These are phyloP conservation scores for Amaranthus cruentus DNA, from an alignment of 148 eudicot genomes.

Conservation along the genomic window DNA sequence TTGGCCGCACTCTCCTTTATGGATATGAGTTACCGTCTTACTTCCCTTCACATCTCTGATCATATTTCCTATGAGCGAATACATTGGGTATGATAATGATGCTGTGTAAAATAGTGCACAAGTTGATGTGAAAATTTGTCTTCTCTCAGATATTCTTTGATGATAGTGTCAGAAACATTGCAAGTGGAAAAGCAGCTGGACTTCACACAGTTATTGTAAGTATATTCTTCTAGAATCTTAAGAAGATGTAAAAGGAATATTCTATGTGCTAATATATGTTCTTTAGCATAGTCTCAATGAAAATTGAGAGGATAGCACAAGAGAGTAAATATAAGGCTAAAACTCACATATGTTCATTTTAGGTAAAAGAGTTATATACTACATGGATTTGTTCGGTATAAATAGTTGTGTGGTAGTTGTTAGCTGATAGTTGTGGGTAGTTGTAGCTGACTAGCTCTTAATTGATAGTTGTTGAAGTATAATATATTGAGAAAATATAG, in stretches of 20 bases:
- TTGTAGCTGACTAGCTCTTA: background rate
- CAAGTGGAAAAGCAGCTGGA: constrained; percentile 82
- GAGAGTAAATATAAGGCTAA: background rate
- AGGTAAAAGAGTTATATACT: background rate
- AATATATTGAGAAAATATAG: too few species aligned
- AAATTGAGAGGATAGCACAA: background rate
- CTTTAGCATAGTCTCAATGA: background rate
- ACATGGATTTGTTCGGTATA: background rate
- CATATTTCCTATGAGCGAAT: too few species aligned
- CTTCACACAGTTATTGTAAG: constrained; percentile 87
- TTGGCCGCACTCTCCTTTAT: too few species aligned
- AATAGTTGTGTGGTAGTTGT: too few species aligned
- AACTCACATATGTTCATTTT: background rate
- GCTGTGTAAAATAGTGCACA: too few species aligned
- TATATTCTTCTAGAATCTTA: background rate
- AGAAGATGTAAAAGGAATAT: background rate
- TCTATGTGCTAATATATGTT: background rate
- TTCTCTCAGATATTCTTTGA: constrained; percentile 75
- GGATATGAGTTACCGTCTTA: too few species aligned
- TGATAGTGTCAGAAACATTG: constrained; percentile 78
- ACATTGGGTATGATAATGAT: too few species aligned
- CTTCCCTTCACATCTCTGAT: too few species aligned
- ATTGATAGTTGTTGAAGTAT: background rate
- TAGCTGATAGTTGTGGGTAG: too few species aligned
- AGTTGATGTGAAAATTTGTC: constrained; percentile 3